Percentiles rank a stretch among this genome's conserved stretches.
These are phyloP conservation scores for Saturnispora diversa DNA, from an alignment of 805 yeast genomes.

Conservation along the genomic window DNA sequence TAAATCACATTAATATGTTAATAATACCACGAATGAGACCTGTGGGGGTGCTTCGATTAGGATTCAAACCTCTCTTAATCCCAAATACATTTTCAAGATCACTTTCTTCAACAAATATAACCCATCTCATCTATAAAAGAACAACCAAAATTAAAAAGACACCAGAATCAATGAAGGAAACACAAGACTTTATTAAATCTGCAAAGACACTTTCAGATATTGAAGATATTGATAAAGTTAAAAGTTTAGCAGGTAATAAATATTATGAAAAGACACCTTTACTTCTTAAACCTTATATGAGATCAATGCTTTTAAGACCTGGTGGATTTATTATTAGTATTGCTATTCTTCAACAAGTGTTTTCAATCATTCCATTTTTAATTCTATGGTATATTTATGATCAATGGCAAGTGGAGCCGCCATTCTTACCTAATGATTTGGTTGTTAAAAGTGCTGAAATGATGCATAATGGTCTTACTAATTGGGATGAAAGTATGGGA, in stretches of 20 bases:
- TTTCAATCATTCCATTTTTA: slow-evolving; percentile 46
- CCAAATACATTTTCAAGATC: too few relatives aligned
- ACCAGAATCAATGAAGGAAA: slow-evolving; percentile 16
- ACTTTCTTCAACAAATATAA: slow-evolving; percentile 1
- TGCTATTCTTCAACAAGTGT: slow-evolving; percentile 42
- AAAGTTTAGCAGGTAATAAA: slow-evolving; percentile 24
- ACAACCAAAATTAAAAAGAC: slow-evolving; percentile 13
- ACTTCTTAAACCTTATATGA: slow-evolving; percentile 28
- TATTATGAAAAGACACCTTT: slow-evolving; percentile 27
- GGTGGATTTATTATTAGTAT: slow-evolving; percentile 38
- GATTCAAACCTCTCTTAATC: too few relatives aligned
- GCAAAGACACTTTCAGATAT: slow-evolving; percentile 17
- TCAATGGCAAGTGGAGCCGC: slow-evolving; percentile 35
- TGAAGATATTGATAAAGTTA: slow-evolving; percentile 20
- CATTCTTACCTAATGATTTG: slow-evolving; percentile 43
- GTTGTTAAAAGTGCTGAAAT: slow-evolving; percentile 40
- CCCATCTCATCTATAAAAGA: slow-evolving; percentile 20
- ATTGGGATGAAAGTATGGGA: slow-evolving; percentile 23
- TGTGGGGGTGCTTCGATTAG: not conserved
- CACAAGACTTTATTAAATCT: slow-evolving; percentile 9
- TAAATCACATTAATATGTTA: not conserved
- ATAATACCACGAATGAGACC: not conserved
- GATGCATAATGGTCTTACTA: slow-evolving; percentile 33
- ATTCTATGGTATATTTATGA: slow-evolving; percentile 45
- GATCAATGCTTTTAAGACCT: slow-evolving; percentile 27